Conservation (phyloP, 208 protist genomes). For the Acanthamoeba castellanii region DNA sequence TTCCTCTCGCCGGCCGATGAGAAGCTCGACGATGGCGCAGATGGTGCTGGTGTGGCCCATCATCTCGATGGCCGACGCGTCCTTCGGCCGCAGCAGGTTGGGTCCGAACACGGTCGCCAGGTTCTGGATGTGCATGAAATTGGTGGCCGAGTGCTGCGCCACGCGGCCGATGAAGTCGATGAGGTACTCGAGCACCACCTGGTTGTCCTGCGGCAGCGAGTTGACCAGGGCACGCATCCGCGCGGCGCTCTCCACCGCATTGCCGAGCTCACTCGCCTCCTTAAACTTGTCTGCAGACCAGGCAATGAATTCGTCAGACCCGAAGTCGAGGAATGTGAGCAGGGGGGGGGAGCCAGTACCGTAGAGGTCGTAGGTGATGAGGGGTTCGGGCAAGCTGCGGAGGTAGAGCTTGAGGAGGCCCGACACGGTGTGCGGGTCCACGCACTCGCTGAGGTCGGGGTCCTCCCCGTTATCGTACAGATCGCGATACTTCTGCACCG, state of each 20-base stretch:
- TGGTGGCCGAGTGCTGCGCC: slow-evolving; percentile 7
- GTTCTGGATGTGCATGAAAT: slow-evolving; percentile 68
- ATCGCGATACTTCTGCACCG: slow-evolving; percentile 59
- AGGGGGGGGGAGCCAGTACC: neutral
- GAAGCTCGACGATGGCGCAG: slow-evolving; percentile 35
- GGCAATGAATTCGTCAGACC: neutral
- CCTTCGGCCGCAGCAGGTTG: slow-evolving; percentile 49
- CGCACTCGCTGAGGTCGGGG: slow-evolving; percentile 52
- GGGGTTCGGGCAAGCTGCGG: slow-evolving; percentile 51
- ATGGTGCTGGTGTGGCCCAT: slow-evolving; percentile 51
- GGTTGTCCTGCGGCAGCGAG: slow-evolving; percentile 8
- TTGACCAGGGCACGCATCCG: neutral
- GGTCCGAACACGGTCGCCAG: slow-evolving; percentile 62
- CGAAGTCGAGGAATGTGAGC: neutral
- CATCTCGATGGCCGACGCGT: slow-evolving; percentile 30
- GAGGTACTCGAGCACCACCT: slow-evolving; percentile 19
- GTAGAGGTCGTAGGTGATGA: slow-evolving; percentile 63
- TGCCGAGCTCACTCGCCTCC: neutral
- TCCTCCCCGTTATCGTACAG: slow-evolving; percentile 30
- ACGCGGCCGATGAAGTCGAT: slow-evolving; percentile 51
- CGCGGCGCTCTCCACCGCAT: neutral
- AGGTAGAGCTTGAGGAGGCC: slow-evolving; percentile 71
- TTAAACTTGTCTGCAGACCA: neutral
- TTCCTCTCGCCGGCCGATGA: neutral
- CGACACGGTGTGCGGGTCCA: slow-evolving; percentile 54